Conservation (phyloP, 305 asterid genomes). For the Fraxinus baroniana region DNA sequence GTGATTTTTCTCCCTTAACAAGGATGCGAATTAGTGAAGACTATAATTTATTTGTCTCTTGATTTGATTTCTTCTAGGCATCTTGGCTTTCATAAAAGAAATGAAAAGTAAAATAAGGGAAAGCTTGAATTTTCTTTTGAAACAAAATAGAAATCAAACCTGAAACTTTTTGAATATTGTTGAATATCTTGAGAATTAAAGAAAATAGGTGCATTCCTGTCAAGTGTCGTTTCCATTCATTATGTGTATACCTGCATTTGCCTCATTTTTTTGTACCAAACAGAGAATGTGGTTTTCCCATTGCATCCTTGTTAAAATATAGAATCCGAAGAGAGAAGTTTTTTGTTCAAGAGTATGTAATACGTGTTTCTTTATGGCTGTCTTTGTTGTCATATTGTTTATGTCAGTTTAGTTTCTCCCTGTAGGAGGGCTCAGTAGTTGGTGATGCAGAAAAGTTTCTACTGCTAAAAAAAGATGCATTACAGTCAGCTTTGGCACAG, state of each 20-base stretch:
- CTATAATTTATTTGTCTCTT: neutral
- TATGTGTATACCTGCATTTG: neutral
- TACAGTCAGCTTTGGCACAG: conserved; percentile 57
- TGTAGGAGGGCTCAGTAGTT: conserved; percentile 52
- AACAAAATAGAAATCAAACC: neutral
- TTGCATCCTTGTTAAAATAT: neutral
- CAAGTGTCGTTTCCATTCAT: neutral
- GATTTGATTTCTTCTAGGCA: neutral
- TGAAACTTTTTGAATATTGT: neutral
- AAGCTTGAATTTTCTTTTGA: neutral
- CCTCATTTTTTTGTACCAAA: neutral
- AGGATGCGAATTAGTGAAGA: neutral
- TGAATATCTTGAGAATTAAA: neutral
- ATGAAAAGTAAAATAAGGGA: neutral
- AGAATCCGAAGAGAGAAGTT: neutral
- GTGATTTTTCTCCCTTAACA: conserved; percentile 28
- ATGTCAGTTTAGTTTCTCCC: conserved; percentile 12
- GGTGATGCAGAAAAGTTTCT: conserved; percentile 94
- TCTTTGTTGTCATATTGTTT: conserved; percentile 6
- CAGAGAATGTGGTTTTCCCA: neutral
- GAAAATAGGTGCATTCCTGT: neutral
- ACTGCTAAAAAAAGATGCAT: conserved; percentile 50
- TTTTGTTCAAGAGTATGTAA: neutral
- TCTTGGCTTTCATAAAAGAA: neutral
- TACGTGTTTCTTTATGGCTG: conserved; percentile 4